Evolutionary conservation across 805 yeast genomes (phyloP), one percentile per base, ranked within the genome.

Genomic region (Myxozyma mucilagina): DNA sequence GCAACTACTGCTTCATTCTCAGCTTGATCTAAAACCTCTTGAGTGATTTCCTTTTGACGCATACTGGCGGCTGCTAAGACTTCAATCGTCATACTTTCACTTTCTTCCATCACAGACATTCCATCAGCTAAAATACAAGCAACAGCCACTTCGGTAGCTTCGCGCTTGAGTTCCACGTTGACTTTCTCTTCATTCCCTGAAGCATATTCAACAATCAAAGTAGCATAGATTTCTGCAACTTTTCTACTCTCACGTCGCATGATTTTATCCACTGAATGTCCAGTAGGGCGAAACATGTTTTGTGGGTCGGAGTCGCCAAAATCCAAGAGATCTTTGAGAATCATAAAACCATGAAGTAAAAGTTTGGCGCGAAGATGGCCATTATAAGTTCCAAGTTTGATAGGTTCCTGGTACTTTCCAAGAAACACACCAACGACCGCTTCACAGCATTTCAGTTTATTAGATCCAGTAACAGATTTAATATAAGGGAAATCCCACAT

Each of bases 201-300:
- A 9, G 75, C 72, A 31, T 67, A 62, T 16, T 56, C 53, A 14
- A 70, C 47, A n/a, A 78, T 68, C 10, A 68, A 42, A 1, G 73
- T 75, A 1, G 81, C 71, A 57, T 79, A 76, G 39, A 76, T 75
- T 61, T 83, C 85, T 3, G 83, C 72, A 3, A 81, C 71, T 0
- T 78, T 75, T 63, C 88, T 72, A 3, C 80, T 75, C 57, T 83
- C 86, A 9, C 56, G 53, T 20, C 53, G 43, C 64, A 65, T 41
- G 48, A 60, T 36, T 45, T 57, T 36, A 62, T 59, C 56, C 52
- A 68, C 64, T 1, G 64, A 51, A 29, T 50, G 43, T 18, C n/a
- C n/a, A 3, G 43, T 11, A 4, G 51, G 7, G 1, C 44, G 43
- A 4, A 56, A 49, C 2, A 24, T 35, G n/a, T 43, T 54, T n/a